Conservation (phyloP, 1,139 yeast genomes). For the Schwanniomyces etchellsii region DNA sequence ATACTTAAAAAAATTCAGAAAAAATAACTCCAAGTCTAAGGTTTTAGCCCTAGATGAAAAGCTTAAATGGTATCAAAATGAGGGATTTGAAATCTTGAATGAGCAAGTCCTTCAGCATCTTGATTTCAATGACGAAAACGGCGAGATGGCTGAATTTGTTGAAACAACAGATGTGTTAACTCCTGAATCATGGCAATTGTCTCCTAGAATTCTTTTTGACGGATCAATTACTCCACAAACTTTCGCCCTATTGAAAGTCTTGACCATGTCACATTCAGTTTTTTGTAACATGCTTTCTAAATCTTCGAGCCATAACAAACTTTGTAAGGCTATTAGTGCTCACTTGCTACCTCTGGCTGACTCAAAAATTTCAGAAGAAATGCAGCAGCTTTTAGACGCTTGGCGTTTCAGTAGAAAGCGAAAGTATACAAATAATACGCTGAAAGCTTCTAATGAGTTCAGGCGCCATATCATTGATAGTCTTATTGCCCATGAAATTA, state of each 20-base stretch:
- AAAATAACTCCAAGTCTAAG: constrained; percentile 14
- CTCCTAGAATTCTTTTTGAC: constrained; percentile 17
- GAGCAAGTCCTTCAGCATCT: constrained; percentile 19
- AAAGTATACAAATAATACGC: neutral
- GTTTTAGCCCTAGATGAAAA: constrained; percentile 36
- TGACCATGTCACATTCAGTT: constrained; percentile 19
- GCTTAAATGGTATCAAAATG: constrained; percentile 58
- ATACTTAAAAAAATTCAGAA: constrained; percentile 28
- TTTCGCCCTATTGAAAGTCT: constrained; percentile 18
- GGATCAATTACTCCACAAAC: constrained; percentile 24
- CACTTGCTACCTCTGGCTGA: neutral
- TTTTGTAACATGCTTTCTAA: constrained; percentile 11
- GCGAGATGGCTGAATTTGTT: constrained; percentile 11
- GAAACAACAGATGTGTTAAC: constrained; percentile 7
- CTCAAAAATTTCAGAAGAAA: neutral
- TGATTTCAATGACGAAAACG: constrained; percentile 11
- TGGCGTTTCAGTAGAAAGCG: neutral
- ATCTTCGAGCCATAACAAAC: neutral
- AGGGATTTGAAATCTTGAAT: constrained; percentile 43
- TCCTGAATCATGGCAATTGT: constrained; percentile 26
- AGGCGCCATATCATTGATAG: constrained; percentile 8
- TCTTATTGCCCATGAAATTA: constrained; percentile 15
- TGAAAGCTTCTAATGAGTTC: constrained; percentile 2
- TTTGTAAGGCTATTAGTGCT: constrained; percentile 4
- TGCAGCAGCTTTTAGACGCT: neutral